Conservation (phyloP, 225 moss, liverwort and hornwort species). For the Sphagnum tenellum region DNA sequence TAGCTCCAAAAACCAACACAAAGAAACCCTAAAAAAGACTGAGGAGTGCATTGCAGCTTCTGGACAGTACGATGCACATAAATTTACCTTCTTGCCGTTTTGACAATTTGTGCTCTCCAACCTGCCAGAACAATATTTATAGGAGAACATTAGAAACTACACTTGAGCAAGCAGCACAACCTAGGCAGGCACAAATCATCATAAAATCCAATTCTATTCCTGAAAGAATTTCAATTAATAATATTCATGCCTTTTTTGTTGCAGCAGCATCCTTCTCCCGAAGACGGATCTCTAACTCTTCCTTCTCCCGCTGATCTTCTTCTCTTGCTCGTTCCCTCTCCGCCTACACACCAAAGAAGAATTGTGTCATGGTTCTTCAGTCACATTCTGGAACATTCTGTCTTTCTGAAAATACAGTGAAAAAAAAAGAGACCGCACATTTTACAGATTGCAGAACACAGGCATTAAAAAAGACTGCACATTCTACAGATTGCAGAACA, state of each 20-base stretch:
- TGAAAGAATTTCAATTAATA: not conserved
- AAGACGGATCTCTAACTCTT: conserved; percentile 73
- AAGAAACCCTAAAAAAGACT: no score
- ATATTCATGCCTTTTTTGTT: conserved; percentile 21
- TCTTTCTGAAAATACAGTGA: no score
- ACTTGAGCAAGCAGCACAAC: no score
- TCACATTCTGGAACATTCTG: not conserved
- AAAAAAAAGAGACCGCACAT: no score
- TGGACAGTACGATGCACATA: not conserved
- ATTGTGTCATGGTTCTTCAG: not conserved
- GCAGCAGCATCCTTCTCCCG: conserved; percentile 78
- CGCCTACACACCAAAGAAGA: conserved; percentile 17
- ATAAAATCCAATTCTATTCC: no score
- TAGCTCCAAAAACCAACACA: no score
- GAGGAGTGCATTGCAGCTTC: not conserved
- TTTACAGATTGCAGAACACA: no score
- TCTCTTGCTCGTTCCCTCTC: conserved; percentile 75
- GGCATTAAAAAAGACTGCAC: no score
- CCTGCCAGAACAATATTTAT: not conserved
- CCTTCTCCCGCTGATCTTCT: conserved; percentile 73
- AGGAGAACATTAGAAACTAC: no score
- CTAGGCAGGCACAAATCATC: no score
- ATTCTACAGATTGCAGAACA: no score
- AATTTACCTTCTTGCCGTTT: conserved; percentile 25
- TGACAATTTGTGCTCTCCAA: conserved; percentile 29